Base-by-base conservation (phyloP, 208 protist species). In the Eutreptiella sp. region DNA sequence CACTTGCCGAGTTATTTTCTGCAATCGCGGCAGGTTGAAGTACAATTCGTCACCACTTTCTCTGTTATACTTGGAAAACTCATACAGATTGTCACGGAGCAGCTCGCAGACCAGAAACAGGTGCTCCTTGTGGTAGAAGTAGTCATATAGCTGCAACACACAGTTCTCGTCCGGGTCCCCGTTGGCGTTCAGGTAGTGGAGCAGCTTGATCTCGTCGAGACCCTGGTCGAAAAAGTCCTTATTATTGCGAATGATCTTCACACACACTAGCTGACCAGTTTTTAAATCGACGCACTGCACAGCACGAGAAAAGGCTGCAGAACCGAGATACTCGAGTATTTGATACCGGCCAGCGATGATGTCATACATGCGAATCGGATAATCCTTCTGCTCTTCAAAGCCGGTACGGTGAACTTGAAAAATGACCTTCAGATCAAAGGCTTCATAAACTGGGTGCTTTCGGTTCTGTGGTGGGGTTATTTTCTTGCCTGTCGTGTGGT, bases 171-270 rank as follows among this genome's bases (percentile, higher is more conserved):
- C 89, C 7, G 83, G 73, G 59, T 92, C 78, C 43, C 80, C 89
- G 61, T 87, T 62, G n/a, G 72, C 57, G 70, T 96, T 95, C 38
- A 97, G 76, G 46, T 93, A 83, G 36, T 80, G 79, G 38, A 97
- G 70, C 45, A 97, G 72, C 26, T 90, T 90, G 68, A 97, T 96
- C 72, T 97, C 92, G 63, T 97, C 94, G 0, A 97, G 72, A 28
- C 81, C 83, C 63, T 97, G 94, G 67, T 97, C 92, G 63, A 97
- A 96, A 69, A 96, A 97, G 66, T 97, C 92, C 61, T 97, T 97
- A 24, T 81, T 85, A 77, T 97, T 95, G 74, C 95, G 94, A 62
- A 96, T 97, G 45, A 97, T 94, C 73, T 97, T 97, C 19, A 97
- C 66, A 64, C 91, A 96, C 24, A 95, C 84, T 66, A 88, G 65